Base-by-base conservation (phyloP, 768 basidiomycete genomes). In the Rhodotorula toruloides region DNA sequence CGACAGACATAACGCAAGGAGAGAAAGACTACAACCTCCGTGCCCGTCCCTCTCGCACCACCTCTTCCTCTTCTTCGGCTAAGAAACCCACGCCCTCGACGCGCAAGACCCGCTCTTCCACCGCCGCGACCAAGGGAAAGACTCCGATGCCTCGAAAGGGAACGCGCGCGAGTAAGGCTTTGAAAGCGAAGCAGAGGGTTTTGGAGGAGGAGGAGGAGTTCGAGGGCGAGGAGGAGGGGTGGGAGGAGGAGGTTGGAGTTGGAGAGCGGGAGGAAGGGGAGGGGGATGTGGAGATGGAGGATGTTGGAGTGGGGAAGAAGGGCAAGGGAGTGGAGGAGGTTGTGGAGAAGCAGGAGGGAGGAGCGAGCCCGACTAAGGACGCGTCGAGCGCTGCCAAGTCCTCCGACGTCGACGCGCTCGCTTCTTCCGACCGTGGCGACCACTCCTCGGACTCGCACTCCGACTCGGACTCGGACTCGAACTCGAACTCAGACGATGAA, bases 111-210 rank as follows among this genome's bases (percentile, higher is more conserved):
- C 47, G 54, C 54, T 50, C 61, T 6, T 40, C 47, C 11, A 5
- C 54, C 9, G 25, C 53, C 43, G 47, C 27, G 9, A 25, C n/a
- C 9, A 10, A 25, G 21, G 21, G 8, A 19, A 25, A 16, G 17
- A 34, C 50, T 34, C 0, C 50, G 14, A 73, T 73, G 72, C 70
- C 72, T 17, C 67, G 70, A 47, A 68, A 65, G 36, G 67, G 72
- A n/a, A 67, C 52, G 29, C 63, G 66, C 29, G 66, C 63, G 8
- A 32, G 42, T 9, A 50, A 58, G 31, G 62, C 61, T 11, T 56
- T 58, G 13, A 52, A 49, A 27, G 48, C 65, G 21, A 70, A 65
- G 22, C 60, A 60, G 3, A 50, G 48, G 40, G 54, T 49, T 13
- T 1, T 63, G 14, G 56, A 66, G 12, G 61, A 66, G 29, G 65